These are phyloP conservation scores for Pseudogymnoascus sp. DNA, from an alignment of 2,329 filamentous ascomycete genomes.

Conservation along the genomic window DNA sequence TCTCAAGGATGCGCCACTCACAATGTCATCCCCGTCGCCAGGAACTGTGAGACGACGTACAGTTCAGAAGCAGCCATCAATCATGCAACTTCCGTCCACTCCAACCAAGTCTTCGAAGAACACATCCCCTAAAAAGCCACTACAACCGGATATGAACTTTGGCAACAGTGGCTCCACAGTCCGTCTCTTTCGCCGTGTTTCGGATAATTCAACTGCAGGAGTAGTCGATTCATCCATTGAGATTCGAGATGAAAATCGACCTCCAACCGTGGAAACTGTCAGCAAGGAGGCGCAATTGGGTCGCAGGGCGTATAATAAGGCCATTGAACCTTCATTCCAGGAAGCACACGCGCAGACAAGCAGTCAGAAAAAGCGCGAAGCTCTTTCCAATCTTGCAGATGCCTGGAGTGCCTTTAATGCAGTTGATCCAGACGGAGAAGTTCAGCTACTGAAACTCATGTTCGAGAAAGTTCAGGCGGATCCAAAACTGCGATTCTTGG, in stretches of 20 bases:
- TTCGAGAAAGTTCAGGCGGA: slow-evolving; percentile 65
- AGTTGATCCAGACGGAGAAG: slow-evolving; percentile 82
- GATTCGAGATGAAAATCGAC: slow-evolving; percentile 53
- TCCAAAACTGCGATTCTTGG: slow-evolving; percentile 42
- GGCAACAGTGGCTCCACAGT: slow-evolving; percentile 90
- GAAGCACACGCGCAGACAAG: slow-evolving; percentile 77
- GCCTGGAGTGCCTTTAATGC: slow-evolving; percentile 79
- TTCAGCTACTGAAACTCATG: slow-evolving; percentile 71
- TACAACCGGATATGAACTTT: slow-evolving; percentile 85
- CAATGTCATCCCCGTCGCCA: slow-evolving; percentile 44
- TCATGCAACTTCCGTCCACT: slow-evolving; percentile 24
- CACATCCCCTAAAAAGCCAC: slow-evolving; percentile 54
- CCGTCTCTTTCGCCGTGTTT: slow-evolving; percentile 82
- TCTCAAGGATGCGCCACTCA: slow-evolving; percentile 50
- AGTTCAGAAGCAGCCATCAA: slow-evolving; percentile 33
- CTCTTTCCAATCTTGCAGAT: slow-evolving; percentile 72
- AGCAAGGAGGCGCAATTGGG: slow-evolving; percentile 80
- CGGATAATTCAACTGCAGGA: slow-evolving; percentile 47
- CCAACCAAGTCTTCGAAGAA: slow-evolving; percentile 21
- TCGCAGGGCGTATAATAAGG: slow-evolving; percentile 69
- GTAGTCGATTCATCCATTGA: slow-evolving; percentile 15
- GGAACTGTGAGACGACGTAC: slow-evolving; percentile 55
- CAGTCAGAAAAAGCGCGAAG: slow-evolving; percentile 65
- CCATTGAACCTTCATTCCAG: slow-evolving; percentile 72
- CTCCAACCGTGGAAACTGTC: slow-evolving; percentile 46